Evolutionary conservation across 2,329 filamentous ascomycete genomes (phyloP).

Genomic region (Pyrenochaeta sp.): DNA sequence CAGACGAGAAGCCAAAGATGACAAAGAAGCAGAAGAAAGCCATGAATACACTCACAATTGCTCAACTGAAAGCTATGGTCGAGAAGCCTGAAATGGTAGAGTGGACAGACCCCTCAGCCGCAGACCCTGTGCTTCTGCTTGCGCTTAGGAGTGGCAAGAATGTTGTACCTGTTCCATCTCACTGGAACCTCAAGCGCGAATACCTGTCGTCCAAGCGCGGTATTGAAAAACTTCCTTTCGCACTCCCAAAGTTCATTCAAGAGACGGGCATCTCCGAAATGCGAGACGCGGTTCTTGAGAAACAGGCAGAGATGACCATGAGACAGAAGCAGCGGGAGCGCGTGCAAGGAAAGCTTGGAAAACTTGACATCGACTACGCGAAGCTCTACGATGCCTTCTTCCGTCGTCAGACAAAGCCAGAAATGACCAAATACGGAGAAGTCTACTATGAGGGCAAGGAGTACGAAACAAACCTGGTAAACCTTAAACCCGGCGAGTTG

Average conservation of each 20-base stretch:
- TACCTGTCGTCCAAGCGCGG: slow-evolving; percentile 97
- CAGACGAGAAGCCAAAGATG: slow-evolving; percentile 72
- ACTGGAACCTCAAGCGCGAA: slow-evolving; percentile 96
- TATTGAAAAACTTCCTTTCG: slow-evolving; percentile 93
- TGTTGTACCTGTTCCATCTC: slow-evolving; percentile 89
- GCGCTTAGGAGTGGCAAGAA: slow-evolving; percentile 96
- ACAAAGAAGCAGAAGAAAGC: slow-evolving; percentile 96
- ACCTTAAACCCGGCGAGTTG: slow-evolving; percentile 88
- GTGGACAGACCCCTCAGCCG: slow-evolving; percentile 93
- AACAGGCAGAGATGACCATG: slow-evolving; percentile 87
- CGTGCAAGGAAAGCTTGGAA: slow-evolving; percentile 94
- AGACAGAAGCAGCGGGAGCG: slow-evolving; percentile 96
- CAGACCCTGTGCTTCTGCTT: slow-evolving; percentile 86
- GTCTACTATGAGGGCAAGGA: slow-evolving; percentile 99
- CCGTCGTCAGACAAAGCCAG: slow-evolving; percentile 94
- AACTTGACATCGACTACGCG: slow-evolving; percentile 97
- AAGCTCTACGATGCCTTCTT: slow-evolving; percentile 99
- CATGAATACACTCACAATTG: slow-evolving; percentile 90
- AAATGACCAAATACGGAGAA: slow-evolving; percentile 92
- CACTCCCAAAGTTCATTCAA: slow-evolving; percentile 93
- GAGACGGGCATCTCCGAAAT: slow-evolving; percentile 98
- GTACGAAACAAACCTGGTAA: slow-evolving; percentile 91
- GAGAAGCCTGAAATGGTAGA: slow-evolving; percentile 93
- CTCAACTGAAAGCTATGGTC: slow-evolving; percentile 92
- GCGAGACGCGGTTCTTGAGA: slow-evolving; percentile 94